Evolutionary conservation across 371 early-diverging fungal species (phyloP), one percentile per base, ranked within the genome.

Genomic region (Catenaria anguillulae): DNA sequence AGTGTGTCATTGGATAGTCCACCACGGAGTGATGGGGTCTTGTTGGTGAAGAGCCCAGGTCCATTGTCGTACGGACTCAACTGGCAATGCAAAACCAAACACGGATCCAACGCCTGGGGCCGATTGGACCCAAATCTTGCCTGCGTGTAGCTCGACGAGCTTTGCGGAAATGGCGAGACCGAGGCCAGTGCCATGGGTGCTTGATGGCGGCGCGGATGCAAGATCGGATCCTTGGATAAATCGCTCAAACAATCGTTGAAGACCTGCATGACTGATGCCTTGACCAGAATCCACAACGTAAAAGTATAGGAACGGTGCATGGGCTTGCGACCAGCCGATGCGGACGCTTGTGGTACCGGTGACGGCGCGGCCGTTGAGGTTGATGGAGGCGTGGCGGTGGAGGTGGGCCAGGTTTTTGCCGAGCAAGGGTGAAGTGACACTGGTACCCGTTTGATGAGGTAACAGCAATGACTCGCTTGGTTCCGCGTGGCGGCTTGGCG

Each of bases 181-280:
- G 5, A 56, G 34, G 23, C 56, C 56, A 24, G 56, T 56, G 4
- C 56, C 56, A 2, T 56, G 56, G 29, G 31, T 31, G 24, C 56
- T 24, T 24, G 40, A 42, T 13, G 63, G 29, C 2, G 31, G 19
- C 36, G 36, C 31, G 23, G 56, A 21, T 23, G 24, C 56, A 24
- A 56, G n/a, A n/a, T n/a, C 19, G 65, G 45, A 19, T 17, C 64
- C 29, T 40, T 56, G 56, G 33, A n/a, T 19, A 24, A 56, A 56
- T 10, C 31, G 24, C 12, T 56, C 36, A 56, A 56, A 56, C 40
- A 56, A 26, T 33, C 23, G 24, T 23, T 36, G 40, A 12, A 56
- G 24, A 21, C 23, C 24, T 23, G 24, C 56, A 24, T 56, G 36
- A 21, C 10, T n/a, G 35, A 56, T 56, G 19, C 56, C 56, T 31